Evolutionary conservation across 371 early-diverging fungal genomes (phyloP).

Genomic region (Mortierella sp.): DNA sequence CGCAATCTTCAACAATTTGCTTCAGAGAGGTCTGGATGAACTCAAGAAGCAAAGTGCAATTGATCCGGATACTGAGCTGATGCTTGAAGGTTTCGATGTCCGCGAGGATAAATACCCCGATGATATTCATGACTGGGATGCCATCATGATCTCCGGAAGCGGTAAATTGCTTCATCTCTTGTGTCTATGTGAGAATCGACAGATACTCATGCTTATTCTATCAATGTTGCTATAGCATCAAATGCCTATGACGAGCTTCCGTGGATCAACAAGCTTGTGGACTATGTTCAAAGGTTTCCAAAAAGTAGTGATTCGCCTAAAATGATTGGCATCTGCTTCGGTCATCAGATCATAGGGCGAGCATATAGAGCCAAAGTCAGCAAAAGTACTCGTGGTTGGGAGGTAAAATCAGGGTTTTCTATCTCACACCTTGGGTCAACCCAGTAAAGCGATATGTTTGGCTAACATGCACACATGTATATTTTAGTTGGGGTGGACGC

Average conservation of each 20-base stretch:
- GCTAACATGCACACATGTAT: background rate
- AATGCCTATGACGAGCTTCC: constrained; percentile 63
- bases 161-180: constrained; percentile 17
- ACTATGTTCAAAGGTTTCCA: constrained; percentile 60
- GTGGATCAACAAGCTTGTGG: constrained; percentile 70
- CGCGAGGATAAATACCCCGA: constrained; percentile 47
- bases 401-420: constrained; percentile 65
- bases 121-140: constrained; percentile 31
- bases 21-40: constrained; percentile 53
- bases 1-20: constrained; percentile 54
- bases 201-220: background rate
- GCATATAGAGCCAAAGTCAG: constrained; percentile 70
- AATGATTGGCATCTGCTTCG: constrained; percentile 78
- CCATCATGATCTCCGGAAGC: constrained; percentile 45
- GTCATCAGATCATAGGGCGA: constrained; percentile 79
- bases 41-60: constrained; percentile 22
- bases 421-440: background rate
- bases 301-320: constrained; percentile 36
- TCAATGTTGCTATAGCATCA: constrained; percentile 30
- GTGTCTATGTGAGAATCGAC: background rate
- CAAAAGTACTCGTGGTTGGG: constrained; percentile 74
- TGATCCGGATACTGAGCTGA: constrained; percentile 28
- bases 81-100: constrained; percentile 45
- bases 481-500: constrained; percentile 62
- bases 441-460: too few relatives aligned